Base-by-base conservation (phyloP, 2,329 filamentous ascomycete species). In the Alternaria arborescens region DNA sequence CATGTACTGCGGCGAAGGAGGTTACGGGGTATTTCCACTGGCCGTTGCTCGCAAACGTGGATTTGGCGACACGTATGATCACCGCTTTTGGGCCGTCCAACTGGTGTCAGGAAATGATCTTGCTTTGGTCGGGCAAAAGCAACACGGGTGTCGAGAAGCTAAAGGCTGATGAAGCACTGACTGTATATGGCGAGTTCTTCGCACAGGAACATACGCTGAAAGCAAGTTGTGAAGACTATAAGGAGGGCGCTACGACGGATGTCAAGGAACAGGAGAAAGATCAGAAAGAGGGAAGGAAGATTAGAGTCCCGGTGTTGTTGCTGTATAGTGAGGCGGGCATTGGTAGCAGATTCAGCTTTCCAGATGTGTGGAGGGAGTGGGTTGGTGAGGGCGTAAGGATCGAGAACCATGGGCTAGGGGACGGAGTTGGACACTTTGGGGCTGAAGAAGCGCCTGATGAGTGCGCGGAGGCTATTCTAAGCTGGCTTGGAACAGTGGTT, bases 191-290 rank as follows among this genome's bases (percentile, higher is more conserved):
- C 1, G 71, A 71, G 1, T 78, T 76, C 26, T 69, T 86, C 24
- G 74, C 74, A 5, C 79, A 86, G 44, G 69, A 73, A 2, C 77
- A 72, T 0, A 74, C 79, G 0, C 79, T 87, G 11, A 80, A 82
- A 60, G 80, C 80, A 0, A 84, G 82, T 76, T 87, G 85, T 61
- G 81, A 87, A 62, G 86, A 88, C 65, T 88, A 88, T 61, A 76
- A 84, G 11, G 86, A 86, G 0, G 80, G 79, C 5, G 83, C 83
- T 14, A 83, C 80, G 0, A 66, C 85, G 24, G 86, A 88, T 71
- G 68, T 87, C 5, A 82, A 85, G 2, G 81, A 83, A 68, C 79
- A 84, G 41, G 78, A 79, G 58, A 71, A 76, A 20, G 85, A 87
- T 69, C 59, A 82, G 50, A 68, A 75, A 7, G 70, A 73, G 1